Base-by-base conservation (phyloP, 2,329 filamentous ascomycete genomes). In the Botrytis squamosa region DNA sequence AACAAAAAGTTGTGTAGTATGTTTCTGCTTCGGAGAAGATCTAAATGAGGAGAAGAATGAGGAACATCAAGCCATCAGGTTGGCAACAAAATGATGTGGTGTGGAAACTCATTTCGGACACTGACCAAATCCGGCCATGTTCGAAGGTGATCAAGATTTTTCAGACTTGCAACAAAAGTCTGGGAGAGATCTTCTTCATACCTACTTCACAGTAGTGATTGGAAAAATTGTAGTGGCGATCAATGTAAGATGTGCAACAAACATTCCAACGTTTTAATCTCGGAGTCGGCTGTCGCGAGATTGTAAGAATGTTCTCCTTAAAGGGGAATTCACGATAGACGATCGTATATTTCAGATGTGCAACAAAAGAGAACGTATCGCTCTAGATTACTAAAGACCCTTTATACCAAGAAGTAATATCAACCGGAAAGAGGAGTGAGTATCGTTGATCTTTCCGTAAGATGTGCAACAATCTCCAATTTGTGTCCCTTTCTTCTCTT, bases 141-240 rank as follows among this genome's bases (percentile, higher is more conserved):
- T 72, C 9, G 22, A 67, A 72, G 70, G 29, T 33, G 40, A 72
- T 72, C 70, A 49, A 42, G 25, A 36, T 70, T 70, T 64, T 52
- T 62, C 29, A 72, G 71, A 49, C 25, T n/a, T 72, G 71, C 71
- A 72, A 72, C 71, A 68, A 60, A 72, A 72, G 33, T 25, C 25
- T 22, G 49, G 10, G 40, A 49, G 22, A 22, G 16, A 20, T 55
- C 18, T 22, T 20, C 6, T 9, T 29, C 46, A 18, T 38, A 29
- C n/a, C n/a, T n/a, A n/a, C 25, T 10, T 9, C 8, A 44, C 8
- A 29, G 36, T 22, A 5, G 4, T 29, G 22, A 49, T 49, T 66
- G 14, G 20, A 22, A 22, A 66, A 33, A 36, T 33, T 8, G 55
- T 0, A 9, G n/a, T 42, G 49, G 49, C 66, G 49, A 72, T 40